A percentile compares a stretch with the other conserved stretches of the same genome.
These are phyloP conservation scores for Pythium sp. DNA, from an alignment of 352 stramenopile genomes.

Conservation along the genomic window DNA sequence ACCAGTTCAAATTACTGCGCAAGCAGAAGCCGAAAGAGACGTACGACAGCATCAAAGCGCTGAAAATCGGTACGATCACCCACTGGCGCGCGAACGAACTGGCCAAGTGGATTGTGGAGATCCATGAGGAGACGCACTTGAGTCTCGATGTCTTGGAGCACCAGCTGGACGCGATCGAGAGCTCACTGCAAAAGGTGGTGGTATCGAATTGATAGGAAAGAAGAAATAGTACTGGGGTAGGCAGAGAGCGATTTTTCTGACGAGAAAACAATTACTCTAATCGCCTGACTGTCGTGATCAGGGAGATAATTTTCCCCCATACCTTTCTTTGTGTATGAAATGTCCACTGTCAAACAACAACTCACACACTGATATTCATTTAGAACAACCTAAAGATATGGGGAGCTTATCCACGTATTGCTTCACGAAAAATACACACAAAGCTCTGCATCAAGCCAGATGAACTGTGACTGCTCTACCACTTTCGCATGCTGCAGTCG, in stretches of 20 bases:
- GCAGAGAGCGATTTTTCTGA: background rate
- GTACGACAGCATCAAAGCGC: conserved; percentile 11
- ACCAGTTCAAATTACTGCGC: conserved; percentile 30
- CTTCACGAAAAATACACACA: too few relatives aligned
- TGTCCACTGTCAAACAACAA: background rate
- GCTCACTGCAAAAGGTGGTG: background rate
- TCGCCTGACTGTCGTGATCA: background rate
- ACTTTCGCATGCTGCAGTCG: background rate
- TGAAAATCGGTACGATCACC: conserved; percentile 13
- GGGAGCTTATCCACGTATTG: too few relatives aligned
- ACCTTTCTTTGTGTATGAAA: background rate
- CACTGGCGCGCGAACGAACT: conserved; percentile 3
- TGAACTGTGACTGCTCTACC: conserved; percentile 7
- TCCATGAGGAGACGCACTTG: conserved; percentile 5
- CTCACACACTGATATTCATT: too few relatives aligned
- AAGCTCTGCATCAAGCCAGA: conserved; percentile 22
- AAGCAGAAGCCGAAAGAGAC: conserved; percentile 30
- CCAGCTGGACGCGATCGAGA: conserved; percentile 7
- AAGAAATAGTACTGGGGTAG: background rate
- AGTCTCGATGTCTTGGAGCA: conserved; percentile 5
- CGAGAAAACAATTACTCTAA: background rate
- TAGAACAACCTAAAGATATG: too few relatives aligned
- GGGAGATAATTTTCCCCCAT: background rate
- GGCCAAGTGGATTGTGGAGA: conserved; percentile 3
- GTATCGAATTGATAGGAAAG: background rate